phyloP scores from a whole-genome alignment of 352 stramenopile species.

The Pythium biforme region DNA sequence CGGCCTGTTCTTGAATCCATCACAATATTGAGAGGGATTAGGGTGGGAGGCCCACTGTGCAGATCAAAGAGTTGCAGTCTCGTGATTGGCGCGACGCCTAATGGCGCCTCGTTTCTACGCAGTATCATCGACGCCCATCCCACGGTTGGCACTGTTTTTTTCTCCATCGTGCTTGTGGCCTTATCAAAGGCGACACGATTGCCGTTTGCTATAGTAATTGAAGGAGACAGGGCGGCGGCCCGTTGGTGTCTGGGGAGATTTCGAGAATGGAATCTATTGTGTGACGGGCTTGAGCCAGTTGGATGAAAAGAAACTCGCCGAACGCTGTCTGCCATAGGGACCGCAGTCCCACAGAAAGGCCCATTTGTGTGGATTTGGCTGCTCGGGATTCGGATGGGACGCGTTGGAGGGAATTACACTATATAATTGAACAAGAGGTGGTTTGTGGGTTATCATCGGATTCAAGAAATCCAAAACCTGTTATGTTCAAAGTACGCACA shows the following conservation, averaged over 20 bases:
- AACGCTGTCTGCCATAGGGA: neutral
- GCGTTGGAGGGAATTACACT: too few relatives aligned
- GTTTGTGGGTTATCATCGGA: too few relatives aligned
- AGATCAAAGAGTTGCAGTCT: slow-evolving; percentile 28
- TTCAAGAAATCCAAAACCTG: too few relatives aligned
- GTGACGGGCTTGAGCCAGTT: slow-evolving; percentile 8
- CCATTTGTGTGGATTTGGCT: neutral
- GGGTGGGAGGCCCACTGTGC: slow-evolving; percentile 20
- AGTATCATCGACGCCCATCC: slow-evolving; percentile 8
- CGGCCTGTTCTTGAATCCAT: slow-evolving; percentile 23
- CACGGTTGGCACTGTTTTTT: slow-evolving; percentile 16
- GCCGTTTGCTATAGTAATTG: neutral
- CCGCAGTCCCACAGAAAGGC: neutral
- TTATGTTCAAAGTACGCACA: too few relatives aligned
- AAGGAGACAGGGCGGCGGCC: neutral
- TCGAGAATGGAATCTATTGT: neutral
- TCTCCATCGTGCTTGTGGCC: slow-evolving; percentile 4
- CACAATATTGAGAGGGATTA: slow-evolving; percentile 26
- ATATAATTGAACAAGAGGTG: too few relatives aligned
- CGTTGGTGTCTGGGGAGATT: neutral
- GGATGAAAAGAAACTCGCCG: slow-evolving; percentile 3
- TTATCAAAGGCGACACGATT: slow-evolving; percentile 5
- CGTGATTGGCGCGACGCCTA: slow-evolving; percentile 18
- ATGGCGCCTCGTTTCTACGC: neutral
- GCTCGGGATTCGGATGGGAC: neutral